Evolutionary conservation across 306 rosid genomes (phyloP), one percentile per base, ranked within the genome.

Genomic region (Lablab purpureus): DNA sequence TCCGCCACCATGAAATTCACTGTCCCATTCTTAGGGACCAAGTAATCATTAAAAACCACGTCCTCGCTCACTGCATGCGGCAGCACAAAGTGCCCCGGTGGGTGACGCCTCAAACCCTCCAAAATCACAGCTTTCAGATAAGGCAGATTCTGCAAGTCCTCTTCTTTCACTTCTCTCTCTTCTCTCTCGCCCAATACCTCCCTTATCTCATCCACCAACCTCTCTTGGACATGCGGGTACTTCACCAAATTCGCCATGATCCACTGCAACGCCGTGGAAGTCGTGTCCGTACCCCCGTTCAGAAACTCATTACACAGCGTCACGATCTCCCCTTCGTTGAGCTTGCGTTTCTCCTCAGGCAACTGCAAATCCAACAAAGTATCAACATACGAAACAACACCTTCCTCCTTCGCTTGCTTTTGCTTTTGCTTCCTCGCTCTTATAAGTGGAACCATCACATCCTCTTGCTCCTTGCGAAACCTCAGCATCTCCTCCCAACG

Each of bases 1-100:
- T 87, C 85, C 1, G 88, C 88, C 76, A 87, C 86, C 90, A 82
- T 82, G 71, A 85, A 85, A 71, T 85, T 85, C 55, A 85, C 43
- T 0, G 36, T 6, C 54, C 68, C 85, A 7, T 78, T 8, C 19
- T 74, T 85, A 0, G 86, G 84, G 3, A 85, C 13, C 25, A 74
- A 51, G 10, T 78, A 75, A 10, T 72, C 84, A 4, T 68, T 27
- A 7, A 85, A 63, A 45, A 78, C 76, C 4, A 70, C 81, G 14
- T 82, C 86, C 50, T 85, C 86, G 0, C 37, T 62, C 7, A 82
- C 86, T 0, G 86, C 55, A 1, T 78, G 88, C 0, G 81, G 87
- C 67, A 79, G 46, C 80, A 86, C 82, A 13, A 76, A 71, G 9
- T 86, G 87, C 12, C 71, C 87, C 0, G 89, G 89, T 0, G 89